phyloP scores from a whole-genome alignment of 176 grass and related monocot species.

The Musa troglodytarum region DNA sequence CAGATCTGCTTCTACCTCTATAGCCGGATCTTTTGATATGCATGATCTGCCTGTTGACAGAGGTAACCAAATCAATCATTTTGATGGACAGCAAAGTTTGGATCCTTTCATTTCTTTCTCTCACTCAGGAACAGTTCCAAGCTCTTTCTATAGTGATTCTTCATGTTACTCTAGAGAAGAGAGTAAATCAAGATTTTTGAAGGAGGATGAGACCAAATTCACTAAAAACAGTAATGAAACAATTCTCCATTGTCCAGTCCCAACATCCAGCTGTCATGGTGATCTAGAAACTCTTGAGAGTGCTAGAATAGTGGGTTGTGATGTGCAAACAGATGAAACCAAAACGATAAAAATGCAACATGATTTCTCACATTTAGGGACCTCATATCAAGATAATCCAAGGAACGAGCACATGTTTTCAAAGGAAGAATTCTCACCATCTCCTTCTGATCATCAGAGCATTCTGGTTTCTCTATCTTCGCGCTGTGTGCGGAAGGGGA shows the following conservation, averaged over 20 bases:
- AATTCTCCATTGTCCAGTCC: background rate
- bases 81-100: constrained; percentile 17
- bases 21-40: background rate
- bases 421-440: constrained; percentile 59
- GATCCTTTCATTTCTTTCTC: constrained; percentile 12
- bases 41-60: constrained; percentile 17
- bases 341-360: constrained; percentile 11
- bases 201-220: background rate
- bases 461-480: constrained; percentile 96
- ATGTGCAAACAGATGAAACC: constrained; percentile 16
- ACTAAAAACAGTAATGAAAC: background rate
- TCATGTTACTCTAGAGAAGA: background rate
- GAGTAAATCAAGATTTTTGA: background rate
- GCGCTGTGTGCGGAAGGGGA: constrained; percentile 74
- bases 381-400: constrained; percentile 34
- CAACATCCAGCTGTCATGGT: background rate
- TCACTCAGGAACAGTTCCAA: constrained; percentile 3
- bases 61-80: constrained; percentile 24
- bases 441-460: constrained; percentile 92
- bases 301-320: constrained; percentile 7
- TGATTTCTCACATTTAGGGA: constrained; percentile 29
- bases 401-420: constrained; percentile 28
- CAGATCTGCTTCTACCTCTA: constrained; percentile 23
- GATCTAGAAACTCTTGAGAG: background rate
- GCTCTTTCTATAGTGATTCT: background rate